A percentile compares a stretch with the other conserved stretches of the same genome.
Evolutionary conservation across 257 asterid species (phyloP).

Genomic region (Echium plantagineum): DNA sequence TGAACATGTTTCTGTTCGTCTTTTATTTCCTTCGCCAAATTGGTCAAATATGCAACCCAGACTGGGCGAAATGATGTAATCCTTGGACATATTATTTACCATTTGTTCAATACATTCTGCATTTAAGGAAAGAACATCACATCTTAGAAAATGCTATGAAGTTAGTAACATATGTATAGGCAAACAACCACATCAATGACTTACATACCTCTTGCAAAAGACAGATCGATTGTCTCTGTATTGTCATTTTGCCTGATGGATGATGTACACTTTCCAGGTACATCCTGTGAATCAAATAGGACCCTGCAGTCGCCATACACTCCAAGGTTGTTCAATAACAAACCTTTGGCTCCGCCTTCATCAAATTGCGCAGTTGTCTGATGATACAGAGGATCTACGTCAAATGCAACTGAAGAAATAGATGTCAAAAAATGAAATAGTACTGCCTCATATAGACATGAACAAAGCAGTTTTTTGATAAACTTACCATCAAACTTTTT

Average conservation of each 20-base stretch:
- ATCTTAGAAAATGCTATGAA: not conserved
- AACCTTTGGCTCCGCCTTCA: conserved; percentile 98
- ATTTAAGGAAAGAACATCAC: conserved; percentile 8
- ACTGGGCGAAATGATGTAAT: conserved; percentile 72
- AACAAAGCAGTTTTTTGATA: conserved; percentile 7
- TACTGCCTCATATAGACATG: conserved; percentile 3
- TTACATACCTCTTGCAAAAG: conserved; percentile 70
- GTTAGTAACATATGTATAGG: conserved; percentile 5
- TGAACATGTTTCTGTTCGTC: conserved; percentile 40
- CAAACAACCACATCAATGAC: conserved; percentile 13
- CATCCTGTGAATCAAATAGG: conserved; percentile 80
- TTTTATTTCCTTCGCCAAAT: conserved; percentile 49
- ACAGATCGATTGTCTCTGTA: conserved; percentile 47
- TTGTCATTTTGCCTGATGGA: conserved; percentile 24
- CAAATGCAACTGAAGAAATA: conserved; percentile 57
- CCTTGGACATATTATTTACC: conserved; percentile 49
- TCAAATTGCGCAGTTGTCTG: conserved; percentile 97
- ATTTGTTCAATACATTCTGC: conserved; percentile 64
- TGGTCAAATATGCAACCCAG: conserved; percentile 50
- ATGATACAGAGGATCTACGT: conserved; percentile 94
- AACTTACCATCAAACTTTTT: conserved; percentile 91
- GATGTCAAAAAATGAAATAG: conserved; percentile 3
- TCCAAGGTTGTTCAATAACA: conserved; percentile 86
- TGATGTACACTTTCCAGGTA: conserved; percentile 66
- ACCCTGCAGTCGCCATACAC: conserved; percentile 80